These are phyloP conservation scores for Chernovozyma sophiae-reginae DNA, from an alignment of 1,139 yeast genomes.

Conservation along the genomic window DNA sequence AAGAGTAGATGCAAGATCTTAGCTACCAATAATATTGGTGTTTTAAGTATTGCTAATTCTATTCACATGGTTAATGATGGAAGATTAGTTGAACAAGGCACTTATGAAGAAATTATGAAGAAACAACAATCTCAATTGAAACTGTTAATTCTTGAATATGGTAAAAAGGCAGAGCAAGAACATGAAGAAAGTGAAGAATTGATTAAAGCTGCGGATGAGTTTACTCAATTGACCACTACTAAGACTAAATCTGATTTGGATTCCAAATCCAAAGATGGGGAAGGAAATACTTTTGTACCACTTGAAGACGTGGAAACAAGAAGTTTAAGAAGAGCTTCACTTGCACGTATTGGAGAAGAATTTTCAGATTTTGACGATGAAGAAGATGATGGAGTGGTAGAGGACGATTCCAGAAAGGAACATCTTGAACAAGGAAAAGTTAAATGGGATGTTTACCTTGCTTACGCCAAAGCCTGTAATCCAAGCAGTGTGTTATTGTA, in stretches of 20 bases:
- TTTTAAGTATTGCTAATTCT: slow-evolving; percentile 71
- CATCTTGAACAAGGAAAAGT: slow-evolving; percentile 92
- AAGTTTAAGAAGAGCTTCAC: slow-evolving; percentile 63
- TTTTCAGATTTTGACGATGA: slow-evolving; percentile 8
- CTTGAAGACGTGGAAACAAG: slow-evolving; percentile 13
- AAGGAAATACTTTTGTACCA: slow-evolving; percentile 8
- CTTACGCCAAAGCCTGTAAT: slow-evolving; percentile 86
- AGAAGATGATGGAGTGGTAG: slow-evolving; percentile 21
- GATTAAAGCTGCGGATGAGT: neutral
- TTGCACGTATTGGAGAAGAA: slow-evolving; percentile 48
- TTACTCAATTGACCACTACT: slow-evolving; percentile 4
- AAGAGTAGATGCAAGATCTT: slow-evolving; percentile 72
- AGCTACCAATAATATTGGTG: slow-evolving; percentile 88
- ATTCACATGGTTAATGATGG: slow-evolving; percentile 76
- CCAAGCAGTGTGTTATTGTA: slow-evolving; percentile 61
- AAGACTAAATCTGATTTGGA: slow-evolving; percentile 12
- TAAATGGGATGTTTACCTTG: slow-evolving; percentile 79
- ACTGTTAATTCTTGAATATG: slow-evolving; percentile 70
- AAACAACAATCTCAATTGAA: slow-evolving; percentile 53
- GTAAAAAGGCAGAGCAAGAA: slow-evolving; percentile 41
- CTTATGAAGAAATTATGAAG: slow-evolving; percentile 55
- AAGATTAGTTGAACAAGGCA: slow-evolving; percentile 72
- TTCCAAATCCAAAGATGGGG: slow-evolving; percentile 18
- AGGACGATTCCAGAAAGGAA: slow-evolving; percentile 55
- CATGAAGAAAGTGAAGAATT: neutral